phyloP scores from a whole-genome alignment of 768 basidiomycete species.

The Auricularia auricula-judae region DNA sequence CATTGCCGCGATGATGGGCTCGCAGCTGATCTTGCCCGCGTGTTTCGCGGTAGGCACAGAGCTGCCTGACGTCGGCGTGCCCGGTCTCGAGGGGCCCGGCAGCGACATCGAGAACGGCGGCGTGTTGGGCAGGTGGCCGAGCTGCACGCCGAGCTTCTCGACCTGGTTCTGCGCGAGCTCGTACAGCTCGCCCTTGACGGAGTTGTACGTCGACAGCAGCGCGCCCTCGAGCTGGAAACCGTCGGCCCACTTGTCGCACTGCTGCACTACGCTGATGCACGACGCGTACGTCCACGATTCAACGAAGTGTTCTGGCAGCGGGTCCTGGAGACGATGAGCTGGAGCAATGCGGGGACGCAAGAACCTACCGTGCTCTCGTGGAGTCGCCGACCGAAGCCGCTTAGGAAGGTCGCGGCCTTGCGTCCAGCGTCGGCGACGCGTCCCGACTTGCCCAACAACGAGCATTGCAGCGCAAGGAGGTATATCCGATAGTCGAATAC shows the following conservation, averaged over 20 bases:
- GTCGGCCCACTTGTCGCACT: conserved; percentile 64
- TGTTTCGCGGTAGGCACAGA: not conserved
- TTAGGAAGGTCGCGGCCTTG: conserved; percentile 65
- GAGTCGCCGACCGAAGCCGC: conserved; percentile 62
- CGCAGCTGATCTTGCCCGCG: conserved; percentile 36
- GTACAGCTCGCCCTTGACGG: conserved; percentile 78
- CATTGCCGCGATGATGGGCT: conserved; percentile 50
- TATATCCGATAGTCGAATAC: conserved; percentile 92
- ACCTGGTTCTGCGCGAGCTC: conserved; percentile 89
- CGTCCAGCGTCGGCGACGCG: conserved; percentile 58
- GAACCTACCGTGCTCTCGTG: conserved; percentile 38
- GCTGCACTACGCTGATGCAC: conserved; percentile 70
- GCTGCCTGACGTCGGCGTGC: not conserved
- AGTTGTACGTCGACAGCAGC: conserved; percentile 43
- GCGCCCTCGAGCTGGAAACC: conserved; percentile 35
- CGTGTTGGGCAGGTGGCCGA: conserved; percentile 56
- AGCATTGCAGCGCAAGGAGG: conserved; percentile 77
- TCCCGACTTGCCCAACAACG: conserved; percentile 58
- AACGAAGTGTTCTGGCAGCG: conserved; percentile 60
- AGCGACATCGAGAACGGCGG: conserved; percentile 61
- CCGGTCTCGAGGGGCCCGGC: conserved; percentile 9
- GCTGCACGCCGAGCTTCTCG: conserved; percentile 68
- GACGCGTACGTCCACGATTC: conserved; percentile 94
- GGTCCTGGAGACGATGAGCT: conserved; percentile 23
- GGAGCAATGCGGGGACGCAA: conserved; percentile 1